Evolutionary conservation across 2,329 filamentous ascomycete genomes (phyloP).

Genomic region (Nothophoma quercina): DNA sequence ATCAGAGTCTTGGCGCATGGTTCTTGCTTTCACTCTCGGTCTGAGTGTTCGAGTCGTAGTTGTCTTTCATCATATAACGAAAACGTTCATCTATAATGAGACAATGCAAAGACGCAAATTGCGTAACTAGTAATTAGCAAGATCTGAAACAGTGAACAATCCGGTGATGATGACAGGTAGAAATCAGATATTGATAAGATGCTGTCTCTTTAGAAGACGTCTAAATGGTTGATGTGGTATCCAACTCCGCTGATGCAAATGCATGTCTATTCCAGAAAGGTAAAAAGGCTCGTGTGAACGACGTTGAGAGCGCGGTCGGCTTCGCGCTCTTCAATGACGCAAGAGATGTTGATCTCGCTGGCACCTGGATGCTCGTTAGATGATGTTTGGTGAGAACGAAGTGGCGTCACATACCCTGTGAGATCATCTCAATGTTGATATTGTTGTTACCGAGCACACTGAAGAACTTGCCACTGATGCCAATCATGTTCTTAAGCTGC

Average conservation of each 20-base stretch:
- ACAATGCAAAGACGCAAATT: no score
- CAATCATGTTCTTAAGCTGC: conserved; percentile 96
- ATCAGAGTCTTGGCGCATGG: not conserved
- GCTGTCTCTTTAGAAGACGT: not conserved
- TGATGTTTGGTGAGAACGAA: not conserved
- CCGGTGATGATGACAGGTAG: not conserved
- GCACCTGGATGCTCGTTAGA: conserved; percentile 67
- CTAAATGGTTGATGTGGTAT: conserved; percentile 29
- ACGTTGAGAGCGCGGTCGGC: conserved; percentile 95
- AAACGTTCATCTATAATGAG: not conserved
- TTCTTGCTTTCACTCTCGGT: no score
- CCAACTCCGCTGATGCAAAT: conserved; percentile 36
- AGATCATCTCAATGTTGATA: conserved; percentile 99
- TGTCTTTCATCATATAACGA: not conserved
- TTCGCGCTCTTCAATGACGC: conserved; percentile 91
- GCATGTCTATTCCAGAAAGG: conserved; percentile 76
- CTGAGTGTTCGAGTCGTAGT: not conserved
- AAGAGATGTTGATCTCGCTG: conserved; percentile 99
- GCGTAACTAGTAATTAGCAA: not conserved
- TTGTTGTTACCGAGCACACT: conserved; percentile 90
- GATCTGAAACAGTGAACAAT: not conserved
- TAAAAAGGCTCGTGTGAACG: conserved; percentile 95
- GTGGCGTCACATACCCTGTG: conserved; percentile 73
- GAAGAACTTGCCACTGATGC: conserved; percentile 94
- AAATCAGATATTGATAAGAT: conserved; percentile 1